These are phyloP conservation scores for Viola odorata DNA, from an alignment of 345 rosid species.

Conservation along the genomic window DNA sequence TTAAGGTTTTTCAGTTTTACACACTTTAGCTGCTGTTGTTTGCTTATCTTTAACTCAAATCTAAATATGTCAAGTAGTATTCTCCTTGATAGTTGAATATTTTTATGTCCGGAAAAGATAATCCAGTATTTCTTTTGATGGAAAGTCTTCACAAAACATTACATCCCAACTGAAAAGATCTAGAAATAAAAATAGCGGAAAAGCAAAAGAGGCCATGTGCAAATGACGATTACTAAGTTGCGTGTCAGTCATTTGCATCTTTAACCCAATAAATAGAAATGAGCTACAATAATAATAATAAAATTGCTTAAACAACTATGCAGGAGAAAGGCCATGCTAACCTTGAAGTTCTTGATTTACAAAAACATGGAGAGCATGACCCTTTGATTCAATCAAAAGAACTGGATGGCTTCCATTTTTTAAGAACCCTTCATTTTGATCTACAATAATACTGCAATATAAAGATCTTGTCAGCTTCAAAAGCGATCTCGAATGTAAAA, in stretches of 20 bases:
- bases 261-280: not conserved
- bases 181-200: not conserved
- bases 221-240: not conserved
- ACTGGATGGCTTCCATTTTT: slow-evolving; percentile 50
- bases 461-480: slow-evolving; percentile 14
- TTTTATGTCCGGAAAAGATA: no score
- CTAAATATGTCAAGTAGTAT: no score
- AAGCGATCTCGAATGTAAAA: slow-evolving; percentile 1
- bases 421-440: slow-evolving; percentile 49
- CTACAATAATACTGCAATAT: slow-evolving; percentile 50
- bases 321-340: slow-evolving; percentile 17
- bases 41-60: no score
- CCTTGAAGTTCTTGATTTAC: slow-evolving; percentile 72
- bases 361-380: slow-evolving; percentile 85
- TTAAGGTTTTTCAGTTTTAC: no score
- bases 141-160: not conserved
- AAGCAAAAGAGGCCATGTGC: not conserved
- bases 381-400: slow-evolving; percentile 79
- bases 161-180: not conserved
- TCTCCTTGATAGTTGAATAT: no score
- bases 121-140: no score
- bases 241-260: not conserved
- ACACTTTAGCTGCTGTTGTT: no score
- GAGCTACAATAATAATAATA: not conserved
- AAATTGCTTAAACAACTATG: not conserved